Base-by-base conservation (phyloP, 805 yeast species). In the Lachancea sp. region DNA sequence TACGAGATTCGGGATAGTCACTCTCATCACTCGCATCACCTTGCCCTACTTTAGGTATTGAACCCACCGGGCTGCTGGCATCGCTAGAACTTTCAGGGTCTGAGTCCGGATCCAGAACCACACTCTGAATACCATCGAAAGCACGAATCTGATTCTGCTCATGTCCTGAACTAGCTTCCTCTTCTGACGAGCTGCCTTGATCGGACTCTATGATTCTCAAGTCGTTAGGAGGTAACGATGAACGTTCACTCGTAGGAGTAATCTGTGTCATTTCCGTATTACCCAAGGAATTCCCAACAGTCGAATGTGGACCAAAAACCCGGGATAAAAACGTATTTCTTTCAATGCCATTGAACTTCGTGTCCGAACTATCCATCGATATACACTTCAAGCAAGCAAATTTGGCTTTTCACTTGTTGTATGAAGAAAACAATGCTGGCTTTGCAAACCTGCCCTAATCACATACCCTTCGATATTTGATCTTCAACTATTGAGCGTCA, bases 151-250 rank as follows among this genome's bases (percentile, higher is more conserved):
- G 17, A 15, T 18, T 23, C 18, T 21, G 44, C 12, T 42, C 38
- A 23, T 33, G 36, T 8, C 29, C 45, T n/a, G 16, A 36, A 20
- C 22, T 32, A 2, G 48, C 55, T 18, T 55, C 60, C 11, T 52
- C 61, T 1, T 52, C 55, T 11, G 63, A 48, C 18, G 57, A 49
- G 2, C 56, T 45, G 3, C 51, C 64, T 22, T 55, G 64, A 38
- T 61, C 65, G 2, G 65, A 61, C 38, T 61, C 64, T 18, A 63
- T 61, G 9, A 60, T 43, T 23, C 61, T 45, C 12, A 41, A 30
- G 15, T 49, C 60, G 19, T 51, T 50, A 11, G 47, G 54, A 4
- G 37, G 37, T 15, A 35, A 31, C 11, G 36, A 36, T 18, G 43
- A 36, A 16, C 42, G 38, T 23, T 47, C 50, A 13, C 40, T 42